These are phyloP conservation scores for Recurvomyces mirabilis DNA, from an alignment of 495 filamentous ascomycete genomes.

Conservation along the genomic window DNA sequence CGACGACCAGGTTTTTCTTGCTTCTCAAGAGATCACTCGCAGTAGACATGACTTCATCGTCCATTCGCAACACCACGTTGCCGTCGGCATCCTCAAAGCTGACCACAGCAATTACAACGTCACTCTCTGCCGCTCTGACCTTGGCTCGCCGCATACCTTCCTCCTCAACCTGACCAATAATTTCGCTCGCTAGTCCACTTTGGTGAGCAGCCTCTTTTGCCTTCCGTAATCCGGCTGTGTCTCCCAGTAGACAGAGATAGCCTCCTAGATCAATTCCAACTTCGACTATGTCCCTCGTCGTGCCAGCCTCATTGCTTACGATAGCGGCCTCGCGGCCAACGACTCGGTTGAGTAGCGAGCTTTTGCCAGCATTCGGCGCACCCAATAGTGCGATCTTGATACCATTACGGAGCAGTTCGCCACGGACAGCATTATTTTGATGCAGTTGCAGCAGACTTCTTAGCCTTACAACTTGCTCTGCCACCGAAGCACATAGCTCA, in stretches of 20 bases:
- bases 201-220: conserved; percentile 11
- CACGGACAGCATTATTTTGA: conserved; percentile 64
- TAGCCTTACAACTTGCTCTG: conserved; percentile 48
- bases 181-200: neutral
- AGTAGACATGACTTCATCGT: conserved; percentile 48
- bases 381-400: conserved; percentile 79
- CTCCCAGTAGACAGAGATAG: conserved; percentile 77
- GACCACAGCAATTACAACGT: conserved; percentile 73
- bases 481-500: conserved; percentile 57
- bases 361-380: conserved; percentile 91
- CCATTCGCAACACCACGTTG: conserved; percentile 35
- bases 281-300: conserved; percentile 88
- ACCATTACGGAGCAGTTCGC: conserved; percentile 75
- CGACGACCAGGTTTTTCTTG: conserved; percentile 54
- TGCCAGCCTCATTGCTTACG: conserved; percentile 82
- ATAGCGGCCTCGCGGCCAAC: conserved; percentile 93
- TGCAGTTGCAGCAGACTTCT: conserved; percentile 51
- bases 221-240: conserved; percentile 75
- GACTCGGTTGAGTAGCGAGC: conserved; percentile 78
- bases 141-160: conserved; percentile 87
- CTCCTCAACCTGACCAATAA: conserved; percentile 53
- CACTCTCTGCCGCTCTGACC: conserved; percentile 66
- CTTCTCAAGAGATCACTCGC: conserved; percentile 43
- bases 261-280: conserved; percentile 82
- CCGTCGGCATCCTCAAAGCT: conserved; percentile 46